A percentile compares a stretch with the other conserved stretches of the same genome.
phyloP scores from a whole-genome alignment of 1,284 basidiomycete genomes.

The Anthracocystis panici-leucophaei region DNA sequence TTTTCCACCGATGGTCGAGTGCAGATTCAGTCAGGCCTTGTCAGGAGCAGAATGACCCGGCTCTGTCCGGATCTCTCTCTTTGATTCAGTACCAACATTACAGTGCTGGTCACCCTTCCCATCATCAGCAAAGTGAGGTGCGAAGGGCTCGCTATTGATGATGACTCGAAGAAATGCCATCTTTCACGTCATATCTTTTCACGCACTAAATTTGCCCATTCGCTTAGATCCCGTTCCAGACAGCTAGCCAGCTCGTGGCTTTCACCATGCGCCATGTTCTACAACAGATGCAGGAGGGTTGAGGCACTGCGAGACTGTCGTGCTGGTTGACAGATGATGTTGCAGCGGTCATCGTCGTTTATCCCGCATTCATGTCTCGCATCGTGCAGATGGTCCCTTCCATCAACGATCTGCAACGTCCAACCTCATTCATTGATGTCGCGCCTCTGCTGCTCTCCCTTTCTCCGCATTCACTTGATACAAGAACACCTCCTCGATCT shows the following conservation, averaged over 20 bases:
- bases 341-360: constrained; percentile 11
- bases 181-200: constrained; percentile 4
- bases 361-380: constrained; percentile 30
- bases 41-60: too few relatives aligned
- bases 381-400: not conserved
- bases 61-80: too few relatives aligned
- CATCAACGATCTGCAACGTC: not conserved
- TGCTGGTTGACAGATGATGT: not conserved
- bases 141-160: too few relatives aligned
- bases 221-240: too few relatives aligned
- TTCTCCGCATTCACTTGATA: not conserved
- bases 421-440: not conserved
- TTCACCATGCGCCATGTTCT: not conserved
- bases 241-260: constrained; percentile 1
- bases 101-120: too few relatives aligned
- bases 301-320: constrained; percentile 1
- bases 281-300: not conserved
- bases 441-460: not conserved
- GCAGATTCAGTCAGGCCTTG: too few relatives aligned
- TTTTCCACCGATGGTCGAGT: too few relatives aligned
- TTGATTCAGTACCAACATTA: too few relatives aligned
- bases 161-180: too few relatives aligned
- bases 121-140: too few relatives aligned
- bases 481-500: not conserved
- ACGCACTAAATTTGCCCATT: constrained; percentile 8